A percentile compares a stretch with the other conserved stretches of the same genome.
Conservation (phyloP, 2,329 filamentous ascomycete species). For the Colletotrichum sp. region DNA sequence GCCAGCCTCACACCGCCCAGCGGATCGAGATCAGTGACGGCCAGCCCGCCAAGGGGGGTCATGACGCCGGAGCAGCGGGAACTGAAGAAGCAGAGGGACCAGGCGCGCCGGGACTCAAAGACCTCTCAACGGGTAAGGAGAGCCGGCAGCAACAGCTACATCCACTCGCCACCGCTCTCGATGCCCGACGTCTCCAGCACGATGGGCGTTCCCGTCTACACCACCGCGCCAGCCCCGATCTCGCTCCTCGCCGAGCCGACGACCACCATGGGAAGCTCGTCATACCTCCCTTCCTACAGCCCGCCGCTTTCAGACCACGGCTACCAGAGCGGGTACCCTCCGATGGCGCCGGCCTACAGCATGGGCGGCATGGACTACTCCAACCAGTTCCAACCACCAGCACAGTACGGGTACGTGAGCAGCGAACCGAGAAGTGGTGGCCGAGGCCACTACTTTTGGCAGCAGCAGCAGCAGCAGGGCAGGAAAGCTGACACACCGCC, state of each 20-base stretch:
- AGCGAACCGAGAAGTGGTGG: neutral
- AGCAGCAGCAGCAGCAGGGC: neutral
- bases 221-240: constrained; percentile 54
- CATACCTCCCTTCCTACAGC: constrained; percentile 57
- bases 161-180: constrained; percentile 45
- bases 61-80: constrained; percentile 67
- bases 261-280: constrained; percentile 43
- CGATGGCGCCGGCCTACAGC: constrained; percentile 44
- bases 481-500: neutral
- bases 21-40: constrained; percentile 57
- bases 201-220: constrained; percentile 54
- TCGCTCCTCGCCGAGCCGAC: constrained; percentile 56
- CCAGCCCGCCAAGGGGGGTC: constrained; percentile 59
- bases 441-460: neutral
- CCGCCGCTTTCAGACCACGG: constrained; percentile 49
- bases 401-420: constrained; percentile 44
- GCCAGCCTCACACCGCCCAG: constrained; percentile 56
- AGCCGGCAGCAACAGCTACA: constrained; percentile 48
- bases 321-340: constrained; percentile 33
- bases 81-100: constrained; percentile 65
- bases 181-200: constrained; percentile 46
- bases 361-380: constrained; percentile 49
- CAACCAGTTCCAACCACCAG: constrained; percentile 32
- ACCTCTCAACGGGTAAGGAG: constrained; percentile 54
- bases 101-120: constrained; percentile 63